A percentile compares a stretch with the other conserved stretches of the same genome.
Conservation (phyloP, 2,329 filamentous ascomycete genomes). For the Colletotrichum costaricense region DNA sequence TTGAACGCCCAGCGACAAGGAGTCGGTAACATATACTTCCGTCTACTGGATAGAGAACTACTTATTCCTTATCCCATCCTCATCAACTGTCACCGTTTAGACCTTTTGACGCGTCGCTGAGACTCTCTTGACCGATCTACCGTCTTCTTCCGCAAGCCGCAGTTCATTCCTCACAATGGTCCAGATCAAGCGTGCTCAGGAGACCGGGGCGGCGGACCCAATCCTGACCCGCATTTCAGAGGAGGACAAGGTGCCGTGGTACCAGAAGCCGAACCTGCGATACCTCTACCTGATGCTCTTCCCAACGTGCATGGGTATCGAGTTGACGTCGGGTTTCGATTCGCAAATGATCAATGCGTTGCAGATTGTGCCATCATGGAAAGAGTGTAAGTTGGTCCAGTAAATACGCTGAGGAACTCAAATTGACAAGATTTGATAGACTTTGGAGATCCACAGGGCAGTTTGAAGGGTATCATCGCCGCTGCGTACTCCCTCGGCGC, state of each 20-base stretch:
- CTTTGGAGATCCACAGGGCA: conserved; percentile 57
- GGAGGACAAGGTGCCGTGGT: conserved; percentile 61
- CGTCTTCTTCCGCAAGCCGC: not conserved
- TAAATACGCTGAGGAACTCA: conserved; percentile 14
- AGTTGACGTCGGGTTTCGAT: conserved; percentile 60
- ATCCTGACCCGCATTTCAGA: conserved; percentile 45
- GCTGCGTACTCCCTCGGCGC: conserved; percentile 71
- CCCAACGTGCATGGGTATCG: conserved; percentile 71
- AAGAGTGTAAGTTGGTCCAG: conserved; percentile 46
- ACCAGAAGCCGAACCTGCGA: conserved; percentile 69
- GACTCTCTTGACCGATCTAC: not conserved
- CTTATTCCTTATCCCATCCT: not conserved
- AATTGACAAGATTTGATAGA: conserved; percentile 41
- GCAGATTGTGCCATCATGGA: conserved; percentile 52
- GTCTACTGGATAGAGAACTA: conserved; percentile 14
- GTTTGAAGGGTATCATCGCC: conserved; percentile 64
- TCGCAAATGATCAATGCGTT: conserved; percentile 59
- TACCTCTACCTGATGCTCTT: conserved; percentile 68
- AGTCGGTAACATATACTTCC: conserved; percentile 21
- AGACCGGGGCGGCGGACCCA: conserved; percentile 40
- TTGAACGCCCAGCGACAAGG: not conserved
- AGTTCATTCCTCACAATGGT: conserved; percentile 19
- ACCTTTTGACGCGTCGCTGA: not conserved
- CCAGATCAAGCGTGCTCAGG: conserved; percentile 25
- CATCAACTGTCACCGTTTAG: not conserved